Conservation (phyloP, 2,329 filamentous ascomycete genomes). For the Thelonectria blattea region DNA sequence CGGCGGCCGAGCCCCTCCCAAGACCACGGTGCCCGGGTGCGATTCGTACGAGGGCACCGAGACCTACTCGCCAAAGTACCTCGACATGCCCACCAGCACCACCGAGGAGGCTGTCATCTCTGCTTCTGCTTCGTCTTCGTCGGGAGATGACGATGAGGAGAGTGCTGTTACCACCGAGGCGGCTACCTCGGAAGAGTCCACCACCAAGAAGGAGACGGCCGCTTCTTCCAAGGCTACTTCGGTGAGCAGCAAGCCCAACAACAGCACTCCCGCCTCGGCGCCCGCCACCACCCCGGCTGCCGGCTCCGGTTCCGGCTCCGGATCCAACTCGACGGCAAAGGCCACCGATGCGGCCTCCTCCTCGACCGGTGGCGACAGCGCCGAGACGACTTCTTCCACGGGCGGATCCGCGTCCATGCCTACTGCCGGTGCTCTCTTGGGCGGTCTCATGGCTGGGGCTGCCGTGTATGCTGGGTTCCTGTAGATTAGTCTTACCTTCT, state of each 20-base stretch:
- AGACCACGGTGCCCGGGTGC: conserved; percentile 68
- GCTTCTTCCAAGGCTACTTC: neutral
- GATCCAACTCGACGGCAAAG: conserved; percentile 17
- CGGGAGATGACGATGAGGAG: conserved; percentile 10
- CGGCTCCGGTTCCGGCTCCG: conserved; percentile 23
- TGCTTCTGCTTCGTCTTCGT: neutral
- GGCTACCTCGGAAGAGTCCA: conserved; percentile 17
- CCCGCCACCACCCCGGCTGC: conserved; percentile 16
- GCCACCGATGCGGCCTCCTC: conserved; percentile 24
- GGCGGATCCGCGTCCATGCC: conserved; percentile 34
- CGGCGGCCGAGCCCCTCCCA: conserved; percentile 68
- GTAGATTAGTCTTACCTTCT: conserved; percentile 15
- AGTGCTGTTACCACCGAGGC: conserved; percentile 32
- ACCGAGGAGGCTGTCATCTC: conserved; percentile 21
- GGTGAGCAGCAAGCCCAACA: conserved; percentile 15
- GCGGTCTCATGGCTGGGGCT: conserved; percentile 38
- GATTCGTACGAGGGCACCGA: conserved; percentile 59
- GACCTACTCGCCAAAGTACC: conserved; percentile 58
- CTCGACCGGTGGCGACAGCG: conserved; percentile 1
- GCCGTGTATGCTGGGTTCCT: conserved; percentile 39
- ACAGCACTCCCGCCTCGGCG: conserved; percentile 5
- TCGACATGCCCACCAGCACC: conserved; percentile 43
- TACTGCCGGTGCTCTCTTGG: conserved; percentile 36
- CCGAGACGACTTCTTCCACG: conserved; percentile 28
- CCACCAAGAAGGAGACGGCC: conserved; percentile 14